phyloP scores from a whole-genome alignment of 192 early-diverging fungal species.

The Dispira parvispora region DNA sequence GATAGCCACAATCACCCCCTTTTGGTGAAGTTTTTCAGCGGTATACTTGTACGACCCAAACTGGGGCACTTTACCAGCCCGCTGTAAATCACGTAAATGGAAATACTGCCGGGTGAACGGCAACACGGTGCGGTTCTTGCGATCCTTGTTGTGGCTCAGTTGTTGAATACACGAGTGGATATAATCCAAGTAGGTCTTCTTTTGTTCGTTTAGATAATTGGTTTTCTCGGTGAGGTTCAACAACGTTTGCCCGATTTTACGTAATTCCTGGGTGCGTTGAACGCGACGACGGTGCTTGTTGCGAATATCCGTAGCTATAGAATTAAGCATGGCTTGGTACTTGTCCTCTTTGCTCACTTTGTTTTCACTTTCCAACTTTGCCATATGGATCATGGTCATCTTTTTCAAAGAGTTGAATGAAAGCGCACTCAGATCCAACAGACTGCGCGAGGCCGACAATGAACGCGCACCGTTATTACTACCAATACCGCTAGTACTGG shows the following conservation, averaged over 20 bases:
- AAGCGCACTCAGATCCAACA: constrained; percentile 37
- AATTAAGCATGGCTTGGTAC: constrained; percentile 87
- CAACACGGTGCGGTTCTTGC: constrained; percentile 36
- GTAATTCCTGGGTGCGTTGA: constrained; percentile 54
- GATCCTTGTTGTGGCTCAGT: constrained; percentile 40
- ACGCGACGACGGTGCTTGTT: constrained; percentile 76
- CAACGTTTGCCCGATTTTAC: constrained; percentile 60
- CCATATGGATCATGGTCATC: constrained; percentile 62
- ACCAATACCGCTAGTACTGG: too few species aligned
- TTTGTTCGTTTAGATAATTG: constrained; percentile 71
- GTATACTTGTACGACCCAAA: constrained; percentile 99
- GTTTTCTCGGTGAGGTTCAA: constrained; percentile 70
- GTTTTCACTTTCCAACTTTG: constrained; percentile 58
- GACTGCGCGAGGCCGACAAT: not conserved
- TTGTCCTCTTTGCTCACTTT: constrained; percentile 50
- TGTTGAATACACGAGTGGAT: constrained; percentile 77
- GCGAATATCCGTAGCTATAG: constrained; percentile 83
- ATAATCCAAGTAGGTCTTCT: constrained; percentile 80
- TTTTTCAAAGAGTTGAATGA: constrained; percentile 69
- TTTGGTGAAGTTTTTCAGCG: constrained; percentile 79
- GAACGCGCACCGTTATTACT: not conserved
- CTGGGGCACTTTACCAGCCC: constrained; percentile 65
- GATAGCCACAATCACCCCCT: constrained; percentile 78
- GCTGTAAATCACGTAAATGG: constrained; percentile 73
- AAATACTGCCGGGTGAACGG: constrained; percentile 93